Evolutionary conservation across 129 eudicot species (phyloP), one percentile per base, ranked within the genome.

Genomic region (Flaveria bidentis): DNA sequence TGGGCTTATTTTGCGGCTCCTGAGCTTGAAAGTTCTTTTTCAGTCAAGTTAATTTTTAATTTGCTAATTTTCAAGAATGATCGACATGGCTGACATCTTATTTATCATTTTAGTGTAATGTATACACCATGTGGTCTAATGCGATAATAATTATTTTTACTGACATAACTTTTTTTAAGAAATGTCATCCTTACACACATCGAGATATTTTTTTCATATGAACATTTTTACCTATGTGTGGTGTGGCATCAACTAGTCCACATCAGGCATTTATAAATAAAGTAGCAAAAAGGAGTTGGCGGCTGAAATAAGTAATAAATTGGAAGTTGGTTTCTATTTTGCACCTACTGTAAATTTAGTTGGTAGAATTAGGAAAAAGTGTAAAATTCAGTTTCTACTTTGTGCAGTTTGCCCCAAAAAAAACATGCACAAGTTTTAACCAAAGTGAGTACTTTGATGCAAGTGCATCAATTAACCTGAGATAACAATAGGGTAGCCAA

Each of bases 401-500:
- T 58, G 39, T 58, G 63, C 63, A 56, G 63, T 18, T 56, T 9
- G 30, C 28, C 63, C 13, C 28, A 26, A 28, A 28, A 26, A 56
- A 20, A 9, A 13, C 63, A 60, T 60, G 66, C 66, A 10, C 66
- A 60, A 23, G 66, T 23, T 25, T 60, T 60, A 57, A 57, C 30
- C 64, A 22, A 57, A 57, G 22, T 57, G 25, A 57, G 30, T 60
- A 60, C n/a, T 25, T 60, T 60, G 36, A 60, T 60, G 66, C 39
- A 60, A 60, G n/a, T 60, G n/a, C 16, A 12, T 60, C 16, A 60
- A 13, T 56, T 60, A 60, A 25, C 36, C 13, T 9, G 17, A 10
- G 39, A 23, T 61, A 61, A 63, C 46, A 30, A n/a, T 30, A 33
- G 3, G 17, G 45, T 63, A 26, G 69, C 69, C 46, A 30, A 28